phyloP scores from a whole-genome alignment of 768 basidiomycete species.

The Myochromella boudieri region DNA sequence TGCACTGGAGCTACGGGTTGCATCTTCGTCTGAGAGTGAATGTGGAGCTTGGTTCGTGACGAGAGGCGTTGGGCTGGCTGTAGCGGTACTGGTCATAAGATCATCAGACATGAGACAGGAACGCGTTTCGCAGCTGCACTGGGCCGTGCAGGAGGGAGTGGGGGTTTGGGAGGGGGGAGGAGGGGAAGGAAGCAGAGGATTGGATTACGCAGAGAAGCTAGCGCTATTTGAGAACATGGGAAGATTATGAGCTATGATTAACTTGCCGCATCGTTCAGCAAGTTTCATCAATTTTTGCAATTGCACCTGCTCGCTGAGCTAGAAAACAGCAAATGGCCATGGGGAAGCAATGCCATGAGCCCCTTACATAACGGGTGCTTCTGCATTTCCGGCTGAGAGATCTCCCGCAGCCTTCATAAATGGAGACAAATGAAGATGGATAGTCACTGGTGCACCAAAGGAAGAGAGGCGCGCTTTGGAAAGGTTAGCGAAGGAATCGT shows the following conservation, averaged over 20 bases:
- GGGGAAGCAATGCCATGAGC: neutral
- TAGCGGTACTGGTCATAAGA: neutral
- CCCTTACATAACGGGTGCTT: constrained; percentile 9
- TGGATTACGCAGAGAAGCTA: neutral
- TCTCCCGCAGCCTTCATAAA: neutral
- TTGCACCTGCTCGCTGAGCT: neutral
- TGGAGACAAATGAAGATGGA: too few species aligned
- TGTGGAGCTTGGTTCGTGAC: neutral
- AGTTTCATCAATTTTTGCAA: constrained; percentile 1
- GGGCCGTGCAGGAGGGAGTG: neutral
- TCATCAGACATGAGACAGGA: constrained; percentile 1
- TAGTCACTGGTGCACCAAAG: too few species aligned
- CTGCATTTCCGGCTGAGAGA: neutral
- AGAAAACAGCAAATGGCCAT: neutral
- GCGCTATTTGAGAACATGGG: constrained; percentile 17
- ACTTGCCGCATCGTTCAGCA: neutral
- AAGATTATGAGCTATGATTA: too few species aligned
- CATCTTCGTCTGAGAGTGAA: constrained; percentile 7
- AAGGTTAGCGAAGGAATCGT: too few species aligned
- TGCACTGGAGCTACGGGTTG: neutral
- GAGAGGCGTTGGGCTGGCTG: neutral
- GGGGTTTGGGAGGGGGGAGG: too few species aligned
- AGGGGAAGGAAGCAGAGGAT: neutral
- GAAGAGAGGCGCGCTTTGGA: too few species aligned
- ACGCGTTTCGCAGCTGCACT: too few species aligned